These are phyloP conservation scores for Stromatinia cepivora DNA, from an alignment of 2,329 filamentous ascomycete species.

Conservation along the genomic window DNA sequence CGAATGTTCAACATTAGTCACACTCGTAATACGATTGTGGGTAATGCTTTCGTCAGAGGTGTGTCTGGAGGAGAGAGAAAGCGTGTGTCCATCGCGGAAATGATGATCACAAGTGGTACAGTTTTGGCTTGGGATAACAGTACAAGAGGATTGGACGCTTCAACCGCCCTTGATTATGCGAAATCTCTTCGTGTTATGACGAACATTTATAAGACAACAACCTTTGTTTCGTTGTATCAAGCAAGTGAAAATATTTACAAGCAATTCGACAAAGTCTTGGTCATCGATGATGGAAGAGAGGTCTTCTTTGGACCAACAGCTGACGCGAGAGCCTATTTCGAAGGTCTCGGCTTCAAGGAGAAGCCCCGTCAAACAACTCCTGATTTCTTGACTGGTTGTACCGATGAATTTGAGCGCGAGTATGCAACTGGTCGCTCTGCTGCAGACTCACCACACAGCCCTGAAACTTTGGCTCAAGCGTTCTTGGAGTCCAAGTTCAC, in stretches of 20 bases:
- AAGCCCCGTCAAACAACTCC: constrained; percentile 64
- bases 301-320: constrained; percentile 64
- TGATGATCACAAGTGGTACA: constrained; percentile 69
- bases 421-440: constrained; percentile 68
- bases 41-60: constrained; percentile 77
- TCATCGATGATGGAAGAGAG: constrained; percentile 71
- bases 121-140: constrained; percentile 81
- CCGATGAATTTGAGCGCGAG: constrained; percentile 68
- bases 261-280: constrained; percentile 77
- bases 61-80: constrained; percentile 70
- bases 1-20: constrained; percentile 96
- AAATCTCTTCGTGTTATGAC: constrained; percentile 72
- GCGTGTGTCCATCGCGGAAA: constrained; percentile 77
- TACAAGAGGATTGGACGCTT: constrained; percentile 76
- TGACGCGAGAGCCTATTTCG: constrained; percentile 64
- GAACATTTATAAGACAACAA: constrained; percentile 70
- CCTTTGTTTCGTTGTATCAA: constrained; percentile 67
- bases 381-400: constrained; percentile 75
- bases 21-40: constrained; percentile 80
- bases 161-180: constrained; percentile 76
- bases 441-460: constrained; percentile 66
- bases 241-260: constrained; percentile 69
- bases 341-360: constrained; percentile 61
- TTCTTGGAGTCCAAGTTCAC: constrained; percentile 66
- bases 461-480: constrained; percentile 66